These are phyloP conservation scores for Coelastrella sp. DNA, from an alignment of 139 green algal species.

Conservation along the genomic window DNA sequence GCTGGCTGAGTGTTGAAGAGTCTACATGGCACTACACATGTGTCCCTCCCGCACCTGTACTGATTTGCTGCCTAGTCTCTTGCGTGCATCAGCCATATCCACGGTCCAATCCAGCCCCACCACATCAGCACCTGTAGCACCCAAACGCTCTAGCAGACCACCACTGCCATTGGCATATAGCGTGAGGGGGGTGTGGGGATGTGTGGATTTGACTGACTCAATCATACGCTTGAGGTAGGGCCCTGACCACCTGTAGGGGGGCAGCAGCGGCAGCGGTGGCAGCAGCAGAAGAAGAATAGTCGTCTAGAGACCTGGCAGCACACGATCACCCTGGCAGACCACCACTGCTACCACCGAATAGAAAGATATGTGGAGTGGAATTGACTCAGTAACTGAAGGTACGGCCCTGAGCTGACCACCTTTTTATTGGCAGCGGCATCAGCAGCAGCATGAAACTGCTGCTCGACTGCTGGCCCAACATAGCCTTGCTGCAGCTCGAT, in stretches of 20 bases:
- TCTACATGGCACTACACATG: too few relatives aligned
- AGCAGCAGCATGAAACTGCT: too few relatives aligned
- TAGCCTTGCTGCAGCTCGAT: too few relatives aligned
- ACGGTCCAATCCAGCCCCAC: constrained; percentile 98
- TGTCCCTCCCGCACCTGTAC: too few relatives aligned
- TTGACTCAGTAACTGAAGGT: too few relatives aligned
- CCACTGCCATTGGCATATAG: constrained; percentile 97
- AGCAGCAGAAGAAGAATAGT: constrained; percentile 11
- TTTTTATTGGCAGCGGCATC: too few relatives aligned
- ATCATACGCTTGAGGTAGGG: constrained; percentile 96
- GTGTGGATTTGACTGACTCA: constrained; percentile 75
- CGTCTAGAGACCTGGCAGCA: background rate
- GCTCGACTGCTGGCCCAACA: too few relatives aligned
- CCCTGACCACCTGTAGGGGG: constrained; percentile 87
- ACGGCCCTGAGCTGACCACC: too few relatives aligned
- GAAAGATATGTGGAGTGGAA: too few relatives aligned
- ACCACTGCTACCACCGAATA: too few relatives aligned
- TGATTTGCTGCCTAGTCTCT: constrained; percentile 72
- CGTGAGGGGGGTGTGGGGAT: constrained; percentile 90
- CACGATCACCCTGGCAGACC: too few relatives aligned
- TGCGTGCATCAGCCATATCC: constrained; percentile 96
- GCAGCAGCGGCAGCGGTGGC: background rate
- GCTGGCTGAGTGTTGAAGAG: too few relatives aligned
- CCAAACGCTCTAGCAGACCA: constrained; percentile 94
- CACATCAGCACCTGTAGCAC: constrained; percentile 77